Evolutionary conservation across 345 rosid genomes (phyloP).

Genomic region (Eucalyptus virginea): DNA sequence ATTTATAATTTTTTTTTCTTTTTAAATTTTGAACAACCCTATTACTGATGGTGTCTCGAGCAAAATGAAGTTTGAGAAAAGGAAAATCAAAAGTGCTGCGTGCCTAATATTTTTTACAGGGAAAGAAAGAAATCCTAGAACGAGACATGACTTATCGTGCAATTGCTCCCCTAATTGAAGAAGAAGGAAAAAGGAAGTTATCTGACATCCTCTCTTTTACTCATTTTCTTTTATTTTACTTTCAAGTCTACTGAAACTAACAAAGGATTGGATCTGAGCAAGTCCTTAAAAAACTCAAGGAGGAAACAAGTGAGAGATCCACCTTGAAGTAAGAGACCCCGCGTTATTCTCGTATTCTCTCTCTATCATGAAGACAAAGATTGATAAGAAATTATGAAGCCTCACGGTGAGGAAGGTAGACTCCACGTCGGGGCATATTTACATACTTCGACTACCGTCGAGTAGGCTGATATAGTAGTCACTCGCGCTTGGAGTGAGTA

Average conservation of each 20-base stretch:
- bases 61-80: no score
- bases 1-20: accelerated
- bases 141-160: accelerated
- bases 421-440: accelerated
- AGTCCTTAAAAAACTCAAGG: accelerated
- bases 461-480: accelerated
- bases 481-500: accelerated
- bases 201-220: no score
- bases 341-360: accelerated
- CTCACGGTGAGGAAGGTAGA: accelerated
- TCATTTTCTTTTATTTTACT: no score
- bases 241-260: no score
- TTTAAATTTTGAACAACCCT: no score
- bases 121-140: accelerated
- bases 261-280: accelerated
- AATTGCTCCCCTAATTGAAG: no score
- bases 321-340: accelerated
- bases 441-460: accelerated
- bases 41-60: accelerated
- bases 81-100: no score
- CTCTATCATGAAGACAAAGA: no score
- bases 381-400: accelerated
- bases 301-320: accelerated
- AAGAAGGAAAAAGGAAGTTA: no score
- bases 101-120: accelerated